A percentile compares a stretch with the other conserved stretches of the same genome.
These are phyloP conservation scores for Mitragyna speciosa DNA, from an alignment of 257 asterid species.

Conservation along the genomic window DNA sequence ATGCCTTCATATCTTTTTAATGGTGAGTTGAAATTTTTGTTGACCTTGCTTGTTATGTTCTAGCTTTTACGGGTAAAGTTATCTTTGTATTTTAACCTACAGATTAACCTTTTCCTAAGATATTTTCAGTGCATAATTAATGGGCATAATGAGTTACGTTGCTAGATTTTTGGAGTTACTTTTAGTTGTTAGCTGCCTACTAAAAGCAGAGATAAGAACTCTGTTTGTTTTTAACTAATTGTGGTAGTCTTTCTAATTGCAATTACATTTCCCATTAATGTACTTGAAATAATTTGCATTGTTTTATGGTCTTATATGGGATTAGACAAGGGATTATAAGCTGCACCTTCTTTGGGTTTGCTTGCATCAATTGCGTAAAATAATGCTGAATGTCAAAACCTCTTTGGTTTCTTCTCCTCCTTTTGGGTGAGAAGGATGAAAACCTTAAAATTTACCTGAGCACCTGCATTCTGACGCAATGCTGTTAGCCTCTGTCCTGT, in stretches of 20 bases:
- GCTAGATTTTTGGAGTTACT: not conserved
- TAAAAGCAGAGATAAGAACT: slow-evolving; percentile 2
- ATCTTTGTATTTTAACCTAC: too few species aligned
- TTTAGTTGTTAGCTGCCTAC: not conserved
- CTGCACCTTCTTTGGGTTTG: not conserved
- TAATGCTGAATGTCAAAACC: not conserved
- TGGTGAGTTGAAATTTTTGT: too few species aligned
- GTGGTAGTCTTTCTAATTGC: not conserved
- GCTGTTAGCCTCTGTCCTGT: too few species aligned
- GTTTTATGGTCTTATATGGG: too few species aligned
- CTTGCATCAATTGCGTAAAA: not conserved
- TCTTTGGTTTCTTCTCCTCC: not conserved
- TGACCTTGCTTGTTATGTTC: not conserved
- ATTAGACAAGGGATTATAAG: not conserved
- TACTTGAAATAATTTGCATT: not conserved
- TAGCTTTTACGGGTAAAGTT: not conserved
- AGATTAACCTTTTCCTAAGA: too few species aligned
- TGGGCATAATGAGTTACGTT: not conserved
- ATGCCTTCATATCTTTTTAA: not conserved
- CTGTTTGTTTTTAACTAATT: not conserved
- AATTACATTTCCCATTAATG: not conserved
- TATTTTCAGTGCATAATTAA: not conserved
- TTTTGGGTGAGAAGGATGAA: not conserved
- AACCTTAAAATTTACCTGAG: not conserved
- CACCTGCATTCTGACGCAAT: too few species aligned